These are phyloP conservation scores for Lentinula sp. DNA, from an alignment of 768 basidiomycete genomes.

Conservation along the genomic window DNA sequence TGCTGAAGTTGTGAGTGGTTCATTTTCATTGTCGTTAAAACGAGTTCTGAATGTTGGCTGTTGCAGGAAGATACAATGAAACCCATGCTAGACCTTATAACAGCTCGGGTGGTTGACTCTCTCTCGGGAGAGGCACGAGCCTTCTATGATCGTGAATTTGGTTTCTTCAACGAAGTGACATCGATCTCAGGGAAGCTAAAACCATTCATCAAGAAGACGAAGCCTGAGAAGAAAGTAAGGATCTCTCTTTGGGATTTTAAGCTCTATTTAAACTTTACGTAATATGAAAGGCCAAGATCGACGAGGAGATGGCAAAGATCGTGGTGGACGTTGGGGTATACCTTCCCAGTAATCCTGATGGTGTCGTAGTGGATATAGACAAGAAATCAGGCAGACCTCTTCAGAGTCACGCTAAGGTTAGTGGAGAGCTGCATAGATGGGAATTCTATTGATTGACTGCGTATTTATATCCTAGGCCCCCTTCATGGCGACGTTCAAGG, in stretches of 20 bases:
- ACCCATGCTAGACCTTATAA: conserved; percentile 88
- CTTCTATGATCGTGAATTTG: conserved; percentile 94
- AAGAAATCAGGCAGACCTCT: conserved; percentile 93
- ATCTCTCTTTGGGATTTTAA: no score
- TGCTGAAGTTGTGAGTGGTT: conserved; percentile 64
- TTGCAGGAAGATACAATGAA: conserved; percentile 91
- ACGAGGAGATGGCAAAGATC: conserved; percentile 99
- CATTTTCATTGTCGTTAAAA: conserved; percentile 1
- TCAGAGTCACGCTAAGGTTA: conserved; percentile 95
- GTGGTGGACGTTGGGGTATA: conserved; percentile 93
- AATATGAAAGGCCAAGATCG: conserved; percentile 80
- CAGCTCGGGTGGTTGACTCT: conserved; percentile 68
- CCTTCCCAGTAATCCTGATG: conserved; percentile 95
- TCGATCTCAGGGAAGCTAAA: conserved; percentile 98
- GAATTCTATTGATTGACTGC: not conserved
- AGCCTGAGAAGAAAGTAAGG: conserved; percentile 90
- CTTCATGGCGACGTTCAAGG: conserved; percentile 99
- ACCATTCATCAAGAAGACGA: conserved; percentile 91
- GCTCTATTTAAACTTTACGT: no score
- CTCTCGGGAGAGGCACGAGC: conserved; percentile 82
- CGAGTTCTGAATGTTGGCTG: not conserved
- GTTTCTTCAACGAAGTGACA: conserved; percentile 93
- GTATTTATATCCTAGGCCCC: conserved; percentile 62
- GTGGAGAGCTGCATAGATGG: conserved; percentile 1
- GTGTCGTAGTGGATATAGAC: conserved; percentile 94